Base-by-base conservation (phyloP, 768 basidiomycete species). In the Tubosaeta sp. region DNA sequence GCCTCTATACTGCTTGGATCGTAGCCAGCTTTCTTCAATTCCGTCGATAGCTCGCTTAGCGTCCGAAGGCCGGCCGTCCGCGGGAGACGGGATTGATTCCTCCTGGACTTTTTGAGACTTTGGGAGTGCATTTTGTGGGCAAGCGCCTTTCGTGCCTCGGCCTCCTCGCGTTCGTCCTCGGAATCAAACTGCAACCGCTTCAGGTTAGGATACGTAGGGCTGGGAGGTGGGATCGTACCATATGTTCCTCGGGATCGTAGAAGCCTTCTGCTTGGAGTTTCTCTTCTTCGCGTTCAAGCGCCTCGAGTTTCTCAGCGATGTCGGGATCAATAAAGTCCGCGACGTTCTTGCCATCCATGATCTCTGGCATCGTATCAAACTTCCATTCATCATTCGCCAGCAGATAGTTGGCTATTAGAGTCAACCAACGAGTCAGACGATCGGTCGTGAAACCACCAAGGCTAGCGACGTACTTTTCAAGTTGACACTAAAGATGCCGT, bases 291-390 rank as follows among this genome's bases (percentile, higher is more conserved):
- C 91, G 83, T 71, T 99, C 95, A 52, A 99, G 83, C 12, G 93
- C 95, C 64, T 97, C 95, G 43, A 99, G 85, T 72, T 94, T 95
- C 71, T 95, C 95, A 17, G 84, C 85, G 55, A 99, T 98, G 64
- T 99, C 97, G 19, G 93, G 88, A 70, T 98, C 95, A 69, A 98
- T 90, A 56, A 99, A 99, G 76, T 99, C 97, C 22, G 95, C 95
- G 48, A 98, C 74, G 74, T 99, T 99, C 81, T 97, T 97, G 73
- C 97, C 97, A 59, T 97, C 85, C 86, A 92, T 85, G 64, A 99
- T 91, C 69, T 99, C 97, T n/a, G 97, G 97, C n/a, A 98, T 88
- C 58, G 83, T 78, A 65, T 99, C 97, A 74, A 83, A 76, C 75
- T 97, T 99, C 97, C 97, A 99, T 41, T 90, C 86, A 34, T 88